Percentiles rank a stretch among this genome's conserved stretches.
These are phyloP conservation scores for Auricularia auricula-judae DNA, from an alignment of 768 basidiomycete species.

Conservation along the genomic window DNA sequence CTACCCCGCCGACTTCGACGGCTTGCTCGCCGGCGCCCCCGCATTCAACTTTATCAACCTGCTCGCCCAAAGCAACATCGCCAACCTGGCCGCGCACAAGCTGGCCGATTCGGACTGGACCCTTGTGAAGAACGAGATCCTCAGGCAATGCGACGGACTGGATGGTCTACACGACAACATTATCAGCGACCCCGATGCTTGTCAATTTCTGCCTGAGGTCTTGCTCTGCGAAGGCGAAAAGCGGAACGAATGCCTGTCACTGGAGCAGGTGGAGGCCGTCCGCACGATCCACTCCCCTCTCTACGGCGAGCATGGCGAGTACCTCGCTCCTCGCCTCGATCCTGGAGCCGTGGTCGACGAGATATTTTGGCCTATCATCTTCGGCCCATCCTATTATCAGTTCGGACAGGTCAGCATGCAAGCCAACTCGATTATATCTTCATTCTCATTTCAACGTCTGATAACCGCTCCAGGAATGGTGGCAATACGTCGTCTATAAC, in stretches of 20 bases:
- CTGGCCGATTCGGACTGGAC: slow-evolving; percentile 4
- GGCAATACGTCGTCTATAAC: no score
- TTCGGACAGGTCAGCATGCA: no score
- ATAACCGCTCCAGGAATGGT: no score
- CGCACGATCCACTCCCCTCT: slow-evolving; percentile 16
- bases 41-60: slow-evolving; percentile 12
- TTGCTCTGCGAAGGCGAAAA: slow-evolving; percentile 13
- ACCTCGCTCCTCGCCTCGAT: slow-evolving; percentile 17
- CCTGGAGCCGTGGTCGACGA: slow-evolving; percentile 13
- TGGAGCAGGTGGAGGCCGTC: slow-evolving; percentile 17
- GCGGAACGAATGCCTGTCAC: slow-evolving; percentile 14
- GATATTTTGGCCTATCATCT: no score
- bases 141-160: slow-evolving; percentile 21
- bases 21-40: slow-evolving; percentile 22
- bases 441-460: no score
- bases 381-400: no score
- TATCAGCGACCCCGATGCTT: slow-evolving; percentile 18
- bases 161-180: slow-evolving; percentile 22
- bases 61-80: no score
- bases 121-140: slow-evolving; percentile 18
- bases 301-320: slow-evolving; percentile 16
- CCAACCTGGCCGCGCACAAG: no score
- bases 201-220: slow-evolving; percentile 19
- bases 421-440: no score
- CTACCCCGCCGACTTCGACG: slow-evolving; percentile 25